These are phyloP conservation scores for Linnemannia elongata DNA, from an alignment of 192 early-diverging fungal genomes.

Conservation along the genomic window DNA sequence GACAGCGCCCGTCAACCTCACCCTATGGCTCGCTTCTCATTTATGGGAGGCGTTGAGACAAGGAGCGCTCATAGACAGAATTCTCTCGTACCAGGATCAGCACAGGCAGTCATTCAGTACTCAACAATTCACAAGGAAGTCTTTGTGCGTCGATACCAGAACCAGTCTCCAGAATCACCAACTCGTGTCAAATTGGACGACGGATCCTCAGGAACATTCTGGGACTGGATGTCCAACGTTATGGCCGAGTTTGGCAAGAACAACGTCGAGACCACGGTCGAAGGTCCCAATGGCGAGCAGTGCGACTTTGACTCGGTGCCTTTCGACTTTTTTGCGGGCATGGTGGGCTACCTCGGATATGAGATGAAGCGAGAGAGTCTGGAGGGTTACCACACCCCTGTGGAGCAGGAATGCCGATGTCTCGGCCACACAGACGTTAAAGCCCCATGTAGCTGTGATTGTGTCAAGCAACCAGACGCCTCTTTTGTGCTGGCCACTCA, in stretches of 20 bases:
- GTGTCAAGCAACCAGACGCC: conserved; percentile 73
- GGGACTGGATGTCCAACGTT: conserved; percentile 71
- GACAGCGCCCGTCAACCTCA: conserved; percentile 70
- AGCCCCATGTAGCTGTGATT: conserved; percentile 23
- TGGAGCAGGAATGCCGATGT: conserved; percentile 57
- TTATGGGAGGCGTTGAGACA: conserved; percentile 69
- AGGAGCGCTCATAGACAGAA: background rate
- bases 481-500: conserved; percentile 83
- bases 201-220: conserved; percentile 64
- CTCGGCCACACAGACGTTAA: background rate
- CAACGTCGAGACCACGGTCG: conserved; percentile 21
- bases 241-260: conserved; percentile 50
- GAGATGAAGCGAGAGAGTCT: conserved; percentile 92
- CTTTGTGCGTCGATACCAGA: conserved; percentile 15
- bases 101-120: conserved; percentile 48
- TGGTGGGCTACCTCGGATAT: conserved; percentile 94
- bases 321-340: conserved; percentile 83
- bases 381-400: conserved; percentile 59
- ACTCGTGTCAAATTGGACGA: conserved; percentile 30
- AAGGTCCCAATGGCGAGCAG: conserved; percentile 27
- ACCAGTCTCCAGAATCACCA: conserved; percentile 11
- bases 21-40: conserved; percentile 70
- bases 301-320: conserved; percentile 29
- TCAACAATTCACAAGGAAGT: conserved; percentile 50
- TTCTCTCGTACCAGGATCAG: background rate